Percentiles rank a stretch among this genome's conserved stretches.
phyloP scores from a whole-genome alignment of 1,284 basidiomycete species.

The Malassezia globosa region DNA sequence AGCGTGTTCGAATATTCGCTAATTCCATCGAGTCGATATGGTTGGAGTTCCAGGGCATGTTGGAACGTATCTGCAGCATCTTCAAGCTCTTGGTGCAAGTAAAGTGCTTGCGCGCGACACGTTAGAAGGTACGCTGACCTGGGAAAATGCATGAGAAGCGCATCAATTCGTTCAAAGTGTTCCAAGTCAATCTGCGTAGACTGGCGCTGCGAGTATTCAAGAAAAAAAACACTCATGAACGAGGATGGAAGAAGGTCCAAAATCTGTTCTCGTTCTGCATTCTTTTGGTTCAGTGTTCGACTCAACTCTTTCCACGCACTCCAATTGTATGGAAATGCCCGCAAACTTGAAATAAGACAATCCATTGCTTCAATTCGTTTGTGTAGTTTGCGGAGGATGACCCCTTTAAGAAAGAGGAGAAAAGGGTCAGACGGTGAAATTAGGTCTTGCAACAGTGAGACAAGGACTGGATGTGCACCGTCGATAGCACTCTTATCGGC shows the following conservation, averaged over 20 bases:
- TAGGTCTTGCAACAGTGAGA: conserved; percentile 34
- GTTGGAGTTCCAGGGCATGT: conserved; percentile 55
- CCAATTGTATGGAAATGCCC: conserved; percentile 87
- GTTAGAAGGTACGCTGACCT: conserved; percentile 69
- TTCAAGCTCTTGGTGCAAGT: conserved; percentile 16
- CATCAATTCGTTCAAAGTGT: conserved; percentile 33
- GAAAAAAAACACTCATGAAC: conserved; percentile 68
- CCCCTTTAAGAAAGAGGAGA: conserved; percentile 42
- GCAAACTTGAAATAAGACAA: conserved; percentile 64
- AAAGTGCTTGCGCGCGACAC: conserved; percentile 29
- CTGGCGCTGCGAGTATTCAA: conserved; percentile 76
- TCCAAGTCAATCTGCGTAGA: conserved; percentile 51
- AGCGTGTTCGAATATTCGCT: conserved; percentile 95
- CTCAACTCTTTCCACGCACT: conserved; percentile 59
- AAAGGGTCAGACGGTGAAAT: conserved; percentile 30
- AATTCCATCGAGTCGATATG: conserved; percentile 83
- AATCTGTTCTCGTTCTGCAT: conserved; percentile 24
- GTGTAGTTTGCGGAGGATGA: conserved; percentile 40
- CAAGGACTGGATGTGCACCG: conserved; percentile 14
- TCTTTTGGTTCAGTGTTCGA: conserved; percentile 29
- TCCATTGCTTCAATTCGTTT: conserved; percentile 63
- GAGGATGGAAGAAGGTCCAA: conserved; percentile 61
- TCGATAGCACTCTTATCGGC: conserved; percentile 1
- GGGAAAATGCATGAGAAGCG: conserved; percentile 68
- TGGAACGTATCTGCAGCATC: conserved; percentile 40